Conservation (phyloP, 345 rosid species). For the Anacardium occidentale region DNA sequence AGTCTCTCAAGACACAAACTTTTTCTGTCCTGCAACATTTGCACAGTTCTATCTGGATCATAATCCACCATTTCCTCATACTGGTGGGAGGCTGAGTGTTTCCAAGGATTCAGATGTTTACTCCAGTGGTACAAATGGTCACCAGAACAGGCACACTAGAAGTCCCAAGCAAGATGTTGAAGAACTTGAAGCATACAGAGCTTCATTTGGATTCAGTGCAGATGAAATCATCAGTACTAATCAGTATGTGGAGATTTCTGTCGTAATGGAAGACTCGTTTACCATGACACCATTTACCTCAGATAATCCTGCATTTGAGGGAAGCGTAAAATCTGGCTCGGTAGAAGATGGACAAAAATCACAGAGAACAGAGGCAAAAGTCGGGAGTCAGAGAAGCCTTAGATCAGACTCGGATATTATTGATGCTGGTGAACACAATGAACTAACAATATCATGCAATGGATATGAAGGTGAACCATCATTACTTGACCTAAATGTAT, state of each 20-base stretch:
- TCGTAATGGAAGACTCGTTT: conserved; percentile 74
- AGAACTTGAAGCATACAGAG: conserved; percentile 90
- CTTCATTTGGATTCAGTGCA: conserved; percentile 96
- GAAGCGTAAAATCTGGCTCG: conserved; percentile 26
- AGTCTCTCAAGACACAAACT: conserved; percentile 68
- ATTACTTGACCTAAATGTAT: conserved; percentile 10
- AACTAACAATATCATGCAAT: conserved; percentile 36
- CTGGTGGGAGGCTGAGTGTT: conserved; percentile 89
- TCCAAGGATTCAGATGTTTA: conserved; percentile 83
- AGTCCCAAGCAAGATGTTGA: conserved; percentile 87
- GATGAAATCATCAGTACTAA: conserved; percentile 79
- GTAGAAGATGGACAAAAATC: conserved; percentile 37
- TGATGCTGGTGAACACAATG: conserved; percentile 31
- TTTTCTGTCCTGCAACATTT: conserved; percentile 98
- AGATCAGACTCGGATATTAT: conserved; percentile 45
- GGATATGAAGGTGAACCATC: conserved; percentile 60
- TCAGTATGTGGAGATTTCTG: conserved; percentile 82
- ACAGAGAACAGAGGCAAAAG: conserved; percentile 36
- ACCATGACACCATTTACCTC: conserved; percentile 60
- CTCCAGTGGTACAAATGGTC: conserved; percentile 48
- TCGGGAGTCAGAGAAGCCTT: conserved; percentile 35
- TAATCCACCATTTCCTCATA: conserved; percentile 78
- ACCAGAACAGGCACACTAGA: conserved; percentile 67
- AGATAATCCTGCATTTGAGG: conserved; percentile 36
- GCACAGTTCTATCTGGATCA: conserved; percentile 86